Percentiles rank a stretch among this genome's conserved stretches.
phyloP scores from a whole-genome alignment of 2,329 filamentous ascomycete genomes.

The Dothidotthia symphoricarpi region DNA sequence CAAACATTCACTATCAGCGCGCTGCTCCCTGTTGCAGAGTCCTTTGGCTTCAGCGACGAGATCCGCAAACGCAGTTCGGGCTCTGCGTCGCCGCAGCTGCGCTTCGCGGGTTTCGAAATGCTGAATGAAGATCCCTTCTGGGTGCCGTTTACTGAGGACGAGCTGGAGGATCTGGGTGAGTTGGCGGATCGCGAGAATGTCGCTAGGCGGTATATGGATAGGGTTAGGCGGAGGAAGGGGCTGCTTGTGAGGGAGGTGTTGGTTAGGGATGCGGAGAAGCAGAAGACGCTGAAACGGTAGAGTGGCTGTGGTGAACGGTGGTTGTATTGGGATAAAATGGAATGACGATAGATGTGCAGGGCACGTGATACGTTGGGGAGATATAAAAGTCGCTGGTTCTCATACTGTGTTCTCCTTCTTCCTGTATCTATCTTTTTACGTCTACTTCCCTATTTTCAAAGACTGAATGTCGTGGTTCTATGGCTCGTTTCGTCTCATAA shows the following conservation, averaged over 20 bases:
- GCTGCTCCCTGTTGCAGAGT: slow-evolving; percentile 85
- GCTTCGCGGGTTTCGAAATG: slow-evolving; percentile 90
- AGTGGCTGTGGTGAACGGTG: too few relatives aligned
- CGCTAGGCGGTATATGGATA: slow-evolving; percentile 93
- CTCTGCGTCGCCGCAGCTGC: slow-evolving; percentile 85
- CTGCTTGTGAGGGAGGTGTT: slow-evolving; percentile 70
- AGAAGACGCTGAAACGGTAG: slow-evolving; percentile 72
- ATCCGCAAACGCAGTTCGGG: slow-evolving; percentile 93
- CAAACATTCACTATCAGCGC: slow-evolving; percentile 95
- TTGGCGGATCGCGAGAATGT: slow-evolving; percentile 92
- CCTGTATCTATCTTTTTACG: too few relatives aligned
- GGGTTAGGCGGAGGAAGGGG: slow-evolving; percentile 82
- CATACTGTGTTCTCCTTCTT: too few relatives aligned
- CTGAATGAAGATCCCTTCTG: slow-evolving; percentile 96
- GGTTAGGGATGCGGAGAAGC: slow-evolving; percentile 90
- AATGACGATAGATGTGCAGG: too few relatives aligned
- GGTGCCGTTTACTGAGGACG: slow-evolving; percentile 95
- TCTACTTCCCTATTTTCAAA: too few relatives aligned
- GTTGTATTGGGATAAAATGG: too few relatives aligned
- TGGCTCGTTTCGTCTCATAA: too few relatives aligned
- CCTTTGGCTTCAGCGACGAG: slow-evolving; percentile 93
- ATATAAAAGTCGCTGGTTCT: too few relatives aligned
- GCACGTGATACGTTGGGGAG: too few relatives aligned
- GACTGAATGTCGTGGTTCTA: too few relatives aligned
- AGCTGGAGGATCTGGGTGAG: slow-evolving; percentile 93